A percentile compares a stretch with the other conserved stretches of the same genome.
Evolutionary conservation across 331 rosid genomes (phyloP).

Genomic region (Erythrophleum ivorense): DNA sequence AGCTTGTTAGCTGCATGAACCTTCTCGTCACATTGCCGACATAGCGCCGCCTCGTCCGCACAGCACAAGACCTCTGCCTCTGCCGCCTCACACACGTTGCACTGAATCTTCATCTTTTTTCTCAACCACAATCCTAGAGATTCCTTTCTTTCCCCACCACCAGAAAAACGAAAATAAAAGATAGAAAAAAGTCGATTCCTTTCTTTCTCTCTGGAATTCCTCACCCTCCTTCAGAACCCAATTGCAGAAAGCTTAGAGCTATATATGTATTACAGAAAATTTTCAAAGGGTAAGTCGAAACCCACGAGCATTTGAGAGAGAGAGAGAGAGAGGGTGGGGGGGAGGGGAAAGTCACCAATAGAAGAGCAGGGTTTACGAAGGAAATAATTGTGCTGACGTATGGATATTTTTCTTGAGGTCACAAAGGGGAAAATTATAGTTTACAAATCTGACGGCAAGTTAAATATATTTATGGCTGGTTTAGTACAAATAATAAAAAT

Average conservation of each 20-base stretch:
- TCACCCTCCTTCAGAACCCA: not conserved
- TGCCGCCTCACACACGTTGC: conserved; percentile 90
- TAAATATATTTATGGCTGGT: too few relatives aligned
- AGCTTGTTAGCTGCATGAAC: conserved; percentile 97
- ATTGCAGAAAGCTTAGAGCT: not conserved
- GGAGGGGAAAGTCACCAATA: not conserved
- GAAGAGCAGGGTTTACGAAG: conserved; percentile 41
- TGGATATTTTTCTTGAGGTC: conserved; percentile 53
- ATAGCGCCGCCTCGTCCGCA: conserved; percentile 97
- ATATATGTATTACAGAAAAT: not conserved
- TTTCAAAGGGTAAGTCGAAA: not conserved
- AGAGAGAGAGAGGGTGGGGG: not conserved
- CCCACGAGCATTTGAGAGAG: conserved; percentile 13
- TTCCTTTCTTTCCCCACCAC: not conserved
- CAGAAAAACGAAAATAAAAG: not conserved
- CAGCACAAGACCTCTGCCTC: conserved; percentile 94
- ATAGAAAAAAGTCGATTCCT: not conserved
- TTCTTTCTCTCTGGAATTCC: not conserved
- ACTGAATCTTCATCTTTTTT: conserved; percentile 86
- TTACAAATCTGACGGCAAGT: too few relatives aligned
- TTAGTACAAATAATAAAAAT: too few relatives aligned
- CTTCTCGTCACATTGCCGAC: conserved; percentile 89
- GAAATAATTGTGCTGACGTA: conserved; percentile 7
- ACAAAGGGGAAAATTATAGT: conserved; percentile 12
- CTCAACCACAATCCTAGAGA: not conserved